A percentile compares a stretch with the other conserved stretches of the same genome.
Evolutionary conservation across 331 rosid genomes (phyloP).

Genomic region (Saraca asoca): DNA sequence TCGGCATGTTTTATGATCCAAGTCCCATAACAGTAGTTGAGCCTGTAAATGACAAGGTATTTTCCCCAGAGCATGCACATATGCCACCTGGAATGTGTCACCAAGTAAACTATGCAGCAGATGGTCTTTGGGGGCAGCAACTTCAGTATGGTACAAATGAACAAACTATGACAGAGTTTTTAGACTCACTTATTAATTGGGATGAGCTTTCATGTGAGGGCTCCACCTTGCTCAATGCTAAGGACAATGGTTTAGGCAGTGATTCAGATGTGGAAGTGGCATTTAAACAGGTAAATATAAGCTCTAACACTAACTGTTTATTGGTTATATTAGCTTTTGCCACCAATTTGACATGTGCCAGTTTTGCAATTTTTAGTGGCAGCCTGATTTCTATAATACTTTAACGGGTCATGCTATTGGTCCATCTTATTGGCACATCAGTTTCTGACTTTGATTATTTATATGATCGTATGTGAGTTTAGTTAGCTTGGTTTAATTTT

Average conservation of each 20-base stretch:
- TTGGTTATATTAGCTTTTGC: conserved; percentile 20
- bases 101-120: conserved; percentile 35
- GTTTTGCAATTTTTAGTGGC: conserved; percentile 23
- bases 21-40: not conserved
- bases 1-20: conserved; percentile 40
- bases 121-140: conserved; percentile 37
- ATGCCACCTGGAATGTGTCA: conserved; percentile 41
- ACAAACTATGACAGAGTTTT: conserved; percentile 45
- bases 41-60: conserved; percentile 46
- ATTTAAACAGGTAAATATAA: conserved; percentile 54
- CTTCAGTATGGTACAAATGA: conserved; percentile 51
- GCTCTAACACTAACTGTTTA: conserved; percentile 20
- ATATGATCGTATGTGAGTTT: not conserved
- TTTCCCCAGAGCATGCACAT: conserved; percentile 60
- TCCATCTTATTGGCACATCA: not conserved
- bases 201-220: conserved; percentile 44
- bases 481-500: conserved; percentile 20
- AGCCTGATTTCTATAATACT: conserved; percentile 15
- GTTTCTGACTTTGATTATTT: conserved; percentile 2
- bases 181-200: conserved; percentile 44
- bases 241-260: conserved; percentile 35
- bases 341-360: not conserved
- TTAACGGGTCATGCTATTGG: not conserved
- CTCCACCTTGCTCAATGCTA: conserved; percentile 17
- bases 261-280: conserved; percentile 31